Percentiles rank a stretch among this genome's conserved stretches.
phyloP scores from a whole-genome alignment of 805 yeast genomes.

The Brettanomyces sp. region DNA sequence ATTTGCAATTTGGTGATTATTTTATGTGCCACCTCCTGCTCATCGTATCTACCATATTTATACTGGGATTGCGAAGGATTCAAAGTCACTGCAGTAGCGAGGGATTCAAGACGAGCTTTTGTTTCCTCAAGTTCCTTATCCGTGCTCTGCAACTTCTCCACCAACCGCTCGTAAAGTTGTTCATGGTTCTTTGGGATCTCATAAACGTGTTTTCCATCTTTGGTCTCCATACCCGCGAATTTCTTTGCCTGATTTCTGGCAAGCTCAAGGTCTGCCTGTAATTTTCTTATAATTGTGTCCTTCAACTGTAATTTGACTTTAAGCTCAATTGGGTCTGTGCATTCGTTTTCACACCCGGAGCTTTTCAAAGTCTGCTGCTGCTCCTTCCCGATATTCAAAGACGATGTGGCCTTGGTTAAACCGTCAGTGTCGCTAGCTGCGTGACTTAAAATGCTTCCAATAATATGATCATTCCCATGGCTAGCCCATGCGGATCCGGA shows the following conservation, averaged over 20 bases:
- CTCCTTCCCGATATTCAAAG: too few species aligned
- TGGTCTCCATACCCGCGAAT: constrained; percentile 18
- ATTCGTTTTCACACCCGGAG: too few species aligned
- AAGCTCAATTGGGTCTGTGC: constrained; percentile 27
- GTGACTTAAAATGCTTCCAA: too few species aligned
- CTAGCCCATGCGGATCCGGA: too few species aligned
- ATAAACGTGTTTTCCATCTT: constrained; percentile 9
- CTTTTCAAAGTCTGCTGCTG: too few species aligned
- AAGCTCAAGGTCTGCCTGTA: constrained; percentile 35
- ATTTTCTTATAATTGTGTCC: constrained; percentile 37
- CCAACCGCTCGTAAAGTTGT: constrained; percentile 21
- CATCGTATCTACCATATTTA: constrained; percentile 57
- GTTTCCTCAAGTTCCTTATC: constrained; percentile 50
- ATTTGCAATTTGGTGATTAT: constrained; percentile 52
- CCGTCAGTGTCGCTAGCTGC: too few species aligned
- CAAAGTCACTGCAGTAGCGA: constrained; percentile 45
- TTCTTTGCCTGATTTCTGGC: constrained; percentile 35
- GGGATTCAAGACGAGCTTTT: constrained; percentile 52
- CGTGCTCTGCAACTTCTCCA: constrained; percentile 19
- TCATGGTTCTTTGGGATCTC: constrained; percentile 27
- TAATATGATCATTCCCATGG: too few species aligned
- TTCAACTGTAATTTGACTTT: constrained; percentile 46
- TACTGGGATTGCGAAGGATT: constrained; percentile 40
- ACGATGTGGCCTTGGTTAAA: too few species aligned
- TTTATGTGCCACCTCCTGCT: constrained; percentile 66